phyloP scores from a whole-genome alignment of 2,329 filamentous ascomycete genomes.

The Furcasterigmium sp. region DNA sequence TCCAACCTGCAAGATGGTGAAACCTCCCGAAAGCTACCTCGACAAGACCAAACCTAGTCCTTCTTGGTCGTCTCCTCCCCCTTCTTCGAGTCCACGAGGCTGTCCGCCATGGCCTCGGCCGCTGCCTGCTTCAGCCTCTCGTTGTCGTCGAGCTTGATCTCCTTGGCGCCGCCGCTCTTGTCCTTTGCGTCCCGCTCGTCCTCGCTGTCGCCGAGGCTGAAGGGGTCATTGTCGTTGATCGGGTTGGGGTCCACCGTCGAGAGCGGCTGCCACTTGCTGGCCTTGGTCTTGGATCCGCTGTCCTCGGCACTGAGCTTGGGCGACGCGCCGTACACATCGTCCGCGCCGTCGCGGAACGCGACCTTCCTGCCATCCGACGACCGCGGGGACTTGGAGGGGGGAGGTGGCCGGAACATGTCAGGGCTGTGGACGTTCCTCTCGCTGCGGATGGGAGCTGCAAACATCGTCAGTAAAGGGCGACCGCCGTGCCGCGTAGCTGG shows the following conservation, averaged over 20 bases:
- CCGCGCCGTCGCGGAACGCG: constrained; percentile 57
- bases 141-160: constrained; percentile 48
- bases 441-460: constrained; percentile 45
- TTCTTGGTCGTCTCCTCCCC: constrained; percentile 24
- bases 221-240: constrained; percentile 76
- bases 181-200: constrained; percentile 79
- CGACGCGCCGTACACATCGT: constrained; percentile 66
- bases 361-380: constrained; percentile 45
- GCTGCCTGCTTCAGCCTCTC: constrained; percentile 63
- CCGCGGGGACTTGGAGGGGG: constrained; percentile 46
- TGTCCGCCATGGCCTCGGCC: constrained; percentile 55
- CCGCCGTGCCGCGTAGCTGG: neutral
- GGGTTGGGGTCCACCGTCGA: constrained; percentile 68
- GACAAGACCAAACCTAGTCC: constrained; percentile 15
- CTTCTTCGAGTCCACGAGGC: constrained; percentile 37
- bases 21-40: no score
- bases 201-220: constrained; percentile 92
- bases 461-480: constrained; percentile 16
- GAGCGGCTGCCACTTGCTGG: constrained; percentile 96
- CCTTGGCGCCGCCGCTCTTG: constrained; percentile 32
- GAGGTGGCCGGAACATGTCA: constrained; percentile 69
- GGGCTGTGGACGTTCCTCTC: constrained; percentile 68
- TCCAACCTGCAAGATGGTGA: no score
- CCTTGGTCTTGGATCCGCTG: constrained; percentile 50
- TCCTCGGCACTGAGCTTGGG: constrained; percentile 51